Conservation (phyloP, 495 filamentous ascomycete species). For the Xylaria palmicola region DNA sequence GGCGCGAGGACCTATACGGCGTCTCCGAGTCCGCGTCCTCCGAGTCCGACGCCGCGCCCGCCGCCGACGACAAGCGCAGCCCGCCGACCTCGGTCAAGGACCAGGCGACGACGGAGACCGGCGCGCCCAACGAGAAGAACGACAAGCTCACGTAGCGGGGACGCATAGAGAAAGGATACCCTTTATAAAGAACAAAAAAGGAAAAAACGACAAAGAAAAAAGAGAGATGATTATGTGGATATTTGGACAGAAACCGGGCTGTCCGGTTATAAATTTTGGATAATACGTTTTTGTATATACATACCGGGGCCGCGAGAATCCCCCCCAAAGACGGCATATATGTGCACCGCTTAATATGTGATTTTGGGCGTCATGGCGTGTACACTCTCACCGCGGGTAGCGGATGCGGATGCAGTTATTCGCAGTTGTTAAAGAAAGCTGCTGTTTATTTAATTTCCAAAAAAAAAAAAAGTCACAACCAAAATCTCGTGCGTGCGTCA, state of each 20-base stretch:
- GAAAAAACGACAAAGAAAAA: too few species aligned
- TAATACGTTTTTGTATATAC: slow-evolving; percentile 1
- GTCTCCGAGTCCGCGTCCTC: slow-evolving; percentile 13
- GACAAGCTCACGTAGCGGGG: not conserved
- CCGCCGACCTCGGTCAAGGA: not conserved
- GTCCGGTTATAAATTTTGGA: too few species aligned
- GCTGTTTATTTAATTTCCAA: too few species aligned
- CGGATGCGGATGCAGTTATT: too few species aligned
- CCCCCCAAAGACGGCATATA: not conserved
- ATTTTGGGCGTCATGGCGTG: not conserved
- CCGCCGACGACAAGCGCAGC: slow-evolving; percentile 1
- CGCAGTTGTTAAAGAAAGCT: too few species aligned
- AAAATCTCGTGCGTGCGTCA: too few species aligned
- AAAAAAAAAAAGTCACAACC: too few species aligned
- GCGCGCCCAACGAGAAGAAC: not conserved
- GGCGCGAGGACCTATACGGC: slow-evolving; percentile 46
- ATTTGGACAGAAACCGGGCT: too few species aligned
- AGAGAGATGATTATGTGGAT: not conserved
- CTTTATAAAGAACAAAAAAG: too few species aligned
- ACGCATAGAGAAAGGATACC: not conserved
- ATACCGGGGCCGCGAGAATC: not conserved
- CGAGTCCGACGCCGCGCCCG: not conserved
- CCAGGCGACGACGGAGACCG: not conserved
- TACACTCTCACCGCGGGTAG: not conserved
- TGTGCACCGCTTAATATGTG: not conserved